phyloP scores from a whole-genome alignment of 257 asterid genomes.

The Solanum dulcamara region DNA sequence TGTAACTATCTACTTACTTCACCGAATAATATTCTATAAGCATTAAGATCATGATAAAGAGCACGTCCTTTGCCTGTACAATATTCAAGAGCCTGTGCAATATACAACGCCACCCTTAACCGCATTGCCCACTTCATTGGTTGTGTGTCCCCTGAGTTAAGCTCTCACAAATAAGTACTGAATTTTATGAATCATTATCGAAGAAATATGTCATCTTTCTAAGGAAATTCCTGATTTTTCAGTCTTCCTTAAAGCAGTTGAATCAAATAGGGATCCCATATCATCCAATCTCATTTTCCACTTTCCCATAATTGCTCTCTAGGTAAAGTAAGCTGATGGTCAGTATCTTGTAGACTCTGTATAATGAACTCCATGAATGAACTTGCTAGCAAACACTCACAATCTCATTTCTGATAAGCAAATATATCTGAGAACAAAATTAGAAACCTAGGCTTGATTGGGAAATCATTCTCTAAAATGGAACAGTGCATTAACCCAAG shows the following conservation, averaged over 20 bases:
- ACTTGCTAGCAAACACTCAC: neutral
- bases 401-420: neutral
- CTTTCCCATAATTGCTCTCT: neutral
- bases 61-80: conserved; percentile 47
- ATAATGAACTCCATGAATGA: neutral
- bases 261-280: neutral
- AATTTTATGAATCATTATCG: neutral
- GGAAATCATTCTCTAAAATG: neutral
- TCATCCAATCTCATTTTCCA: neutral
- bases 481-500: neutral
- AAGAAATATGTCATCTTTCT: neutral
- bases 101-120: conserved; percentile 56
- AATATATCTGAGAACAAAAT: neutral
- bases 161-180: neutral
- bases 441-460: neutral
- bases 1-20: neutral
- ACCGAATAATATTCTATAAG: neutral
- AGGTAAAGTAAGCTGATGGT: neutral
- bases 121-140: conserved; percentile 80
- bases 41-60: conserved; percentile 43
- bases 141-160: conserved; percentile 53
- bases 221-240: neutral
- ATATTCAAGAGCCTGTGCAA: conserved; percentile 54
- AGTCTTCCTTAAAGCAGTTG: neutral
- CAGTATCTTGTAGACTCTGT: neutral